Base-by-base conservation (phyloP, 768 basidiomycete genomes). In the Gloeophyllum trabeum region DNA sequence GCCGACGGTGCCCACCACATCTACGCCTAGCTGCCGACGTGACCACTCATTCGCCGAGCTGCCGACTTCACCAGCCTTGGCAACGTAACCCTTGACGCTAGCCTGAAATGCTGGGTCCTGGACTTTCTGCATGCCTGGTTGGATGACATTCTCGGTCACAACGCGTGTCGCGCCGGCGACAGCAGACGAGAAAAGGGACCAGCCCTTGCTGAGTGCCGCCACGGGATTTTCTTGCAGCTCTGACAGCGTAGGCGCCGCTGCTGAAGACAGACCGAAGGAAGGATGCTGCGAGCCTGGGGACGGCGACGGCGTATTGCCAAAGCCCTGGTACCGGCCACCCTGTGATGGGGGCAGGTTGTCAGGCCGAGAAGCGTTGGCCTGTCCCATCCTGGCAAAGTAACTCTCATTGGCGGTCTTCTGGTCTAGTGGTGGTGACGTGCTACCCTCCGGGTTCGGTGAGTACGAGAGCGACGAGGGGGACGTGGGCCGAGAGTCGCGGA, bases 311-410 rank as follows among this genome's bases (percentile, higher is more conserved):
- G 88, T 82, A 51, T 65, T 91, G 6, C 93, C 90, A 58, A 99
- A 99, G 6, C 96, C 93, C 45, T 79, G 76, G 61, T 97, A 99
- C 41, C 78, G 77, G 22, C 94, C 94, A 40, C 92, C 94, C 63
- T 96, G 92, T 4, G 84, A 88, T 7, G 94, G 94, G 1, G 90
- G 90, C 10, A 97, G 62, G 57, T 93, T 70, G 3, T 69, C 75
- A 6, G 88, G 73, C 21, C 94, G 76, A 39, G 57, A 57, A 3
- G 87, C 84, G 54, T 99, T 99, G n/a, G 71, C 64, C 43, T 73
- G 73, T 2, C 94, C 94, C 40, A 97, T 73, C 28, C 62, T 62
- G n/a, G 88, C 68, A 57, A 98, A 97, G 61, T 79, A 97, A 26
- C 68, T 58, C 55, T 97, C 92, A 57, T 99, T 94, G 26, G 73